Percentiles rank a stretch among this genome's conserved stretches.
Evolutionary conservation across 73 alveolate genomes (phyloP).

Genomic region (Paramecium pentaurelia): DNA sequence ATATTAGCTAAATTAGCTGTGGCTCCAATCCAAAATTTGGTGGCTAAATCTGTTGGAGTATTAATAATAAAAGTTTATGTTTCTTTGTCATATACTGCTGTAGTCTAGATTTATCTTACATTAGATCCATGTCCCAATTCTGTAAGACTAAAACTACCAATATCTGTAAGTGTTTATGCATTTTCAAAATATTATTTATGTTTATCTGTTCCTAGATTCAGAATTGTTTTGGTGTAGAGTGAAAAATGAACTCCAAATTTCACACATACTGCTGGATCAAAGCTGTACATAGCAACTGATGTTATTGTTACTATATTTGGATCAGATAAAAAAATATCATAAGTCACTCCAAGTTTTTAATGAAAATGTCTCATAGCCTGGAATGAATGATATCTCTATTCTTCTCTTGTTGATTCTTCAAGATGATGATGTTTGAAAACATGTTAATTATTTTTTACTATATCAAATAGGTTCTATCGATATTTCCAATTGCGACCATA

Average conservation of each 20-base stretch:
- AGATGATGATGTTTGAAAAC: slow-evolving; percentile 34
- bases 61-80: slow-evolving; percentile 71
- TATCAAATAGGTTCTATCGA: not conserved
- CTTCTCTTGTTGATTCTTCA: slow-evolving; percentile 40
- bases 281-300: slow-evolving; percentile 52
- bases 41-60: slow-evolving; percentile 73
- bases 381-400: slow-evolving; percentile 50
- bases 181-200: slow-evolving; percentile 67
- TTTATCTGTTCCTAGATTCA: slow-evolving; percentile 83
- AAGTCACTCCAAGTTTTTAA: not conserved
- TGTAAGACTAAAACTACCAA: slow-evolving; percentile 78
- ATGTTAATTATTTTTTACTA: not conserved
- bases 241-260: slow-evolving; percentile 75
- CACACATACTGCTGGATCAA: slow-evolving; percentile 56
- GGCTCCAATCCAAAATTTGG: slow-evolving; percentile 87
- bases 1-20: slow-evolving; percentile 70
- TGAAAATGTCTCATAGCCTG: slow-evolving; percentile 19
- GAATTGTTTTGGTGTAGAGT: slow-evolving; percentile 70
- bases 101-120: slow-evolving; percentile 76
- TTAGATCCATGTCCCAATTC: slow-evolving; percentile 83
- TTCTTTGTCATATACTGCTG: slow-evolving; percentile 76
- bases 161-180: slow-evolving; percentile 62
- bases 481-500: not conserved
- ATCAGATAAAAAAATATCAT: slow-evolving; percentile 39
- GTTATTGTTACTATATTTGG: slow-evolving; percentile 53